Conservation (phyloP, 2,329 filamentous ascomycete species). For the Exophiala sideris region DNA sequence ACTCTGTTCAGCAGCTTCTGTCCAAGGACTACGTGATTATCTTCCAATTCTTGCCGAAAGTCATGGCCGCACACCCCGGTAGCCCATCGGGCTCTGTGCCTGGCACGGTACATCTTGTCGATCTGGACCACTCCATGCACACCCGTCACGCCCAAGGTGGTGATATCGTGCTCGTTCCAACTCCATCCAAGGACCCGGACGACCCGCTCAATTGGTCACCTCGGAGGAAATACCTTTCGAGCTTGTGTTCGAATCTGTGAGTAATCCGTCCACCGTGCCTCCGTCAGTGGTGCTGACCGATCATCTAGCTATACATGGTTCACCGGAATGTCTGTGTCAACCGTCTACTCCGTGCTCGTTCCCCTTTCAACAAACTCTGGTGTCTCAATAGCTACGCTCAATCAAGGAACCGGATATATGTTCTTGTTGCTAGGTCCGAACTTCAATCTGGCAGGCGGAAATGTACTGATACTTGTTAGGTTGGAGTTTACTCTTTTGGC, state of each 20-base stretch:
- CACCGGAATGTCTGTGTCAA: conserved; percentile 32
- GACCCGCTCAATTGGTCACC: conserved; percentile 40
- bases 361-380: conserved; percentile 42
- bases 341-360: conserved; percentile 34
- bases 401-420: conserved; percentile 49
- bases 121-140: conserved; percentile 31
- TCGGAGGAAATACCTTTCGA: conserved; percentile 34
- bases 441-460: conserved; percentile 24
- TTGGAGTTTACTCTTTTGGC: conserved; percentile 42
- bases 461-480: conserved; percentile 27
- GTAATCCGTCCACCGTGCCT: conserved; percentile 11
- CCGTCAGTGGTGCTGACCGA: conserved; percentile 2
- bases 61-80: conserved; percentile 1
- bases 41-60: no score
- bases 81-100: conserved; percentile 27
- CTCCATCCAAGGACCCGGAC: conserved; percentile 39
- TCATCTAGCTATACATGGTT: conserved; percentile 35
- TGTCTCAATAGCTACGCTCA: conserved; percentile 43
- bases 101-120: conserved; percentile 39
- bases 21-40: neutral
- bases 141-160: conserved; percentile 18
- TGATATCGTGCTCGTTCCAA: conserved; percentile 36
- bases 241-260: conserved; percentile 36
- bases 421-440: conserved; percentile 32
- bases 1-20: no score